Conservation (phyloP, 2,329 filamentous ascomycete genomes). For the Verticillium albo-atrum region DNA sequence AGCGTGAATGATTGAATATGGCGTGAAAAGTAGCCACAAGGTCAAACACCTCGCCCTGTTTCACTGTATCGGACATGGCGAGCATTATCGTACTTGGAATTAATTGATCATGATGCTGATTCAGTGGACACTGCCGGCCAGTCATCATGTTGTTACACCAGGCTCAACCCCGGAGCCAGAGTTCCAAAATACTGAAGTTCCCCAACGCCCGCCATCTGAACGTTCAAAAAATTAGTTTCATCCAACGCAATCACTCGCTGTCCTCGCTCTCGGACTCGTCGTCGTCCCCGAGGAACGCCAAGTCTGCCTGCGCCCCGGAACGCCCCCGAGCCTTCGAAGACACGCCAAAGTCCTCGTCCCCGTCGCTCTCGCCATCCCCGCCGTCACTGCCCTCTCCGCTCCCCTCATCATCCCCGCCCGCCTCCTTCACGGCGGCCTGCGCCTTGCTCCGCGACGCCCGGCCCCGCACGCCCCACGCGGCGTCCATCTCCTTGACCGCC, state of each 20-base stretch:
- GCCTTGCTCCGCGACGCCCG: slow-evolving; percentile 31
- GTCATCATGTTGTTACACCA: no score
- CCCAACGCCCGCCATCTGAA: background rate
- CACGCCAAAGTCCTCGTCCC: slow-evolving; percentile 26
- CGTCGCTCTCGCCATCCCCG: slow-evolving; percentile 21
- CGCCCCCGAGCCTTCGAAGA: slow-evolving; percentile 38
- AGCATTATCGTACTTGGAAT: no score
- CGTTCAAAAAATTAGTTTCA: background rate
- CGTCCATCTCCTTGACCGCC: slow-evolving; percentile 76
- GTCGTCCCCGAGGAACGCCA: slow-evolving; percentile 66
- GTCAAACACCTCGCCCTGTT: no score
- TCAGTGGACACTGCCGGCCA: no score
- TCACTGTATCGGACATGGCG: no score
- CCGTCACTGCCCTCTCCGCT: slow-evolving; percentile 18
- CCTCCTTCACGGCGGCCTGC: slow-evolving; percentile 23
- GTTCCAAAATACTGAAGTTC: no score
- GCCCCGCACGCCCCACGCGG: slow-evolving; percentile 64
- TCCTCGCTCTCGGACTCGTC: slow-evolving; percentile 40
- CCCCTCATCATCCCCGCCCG: slow-evolving; percentile 23
- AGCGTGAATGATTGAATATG: no score
- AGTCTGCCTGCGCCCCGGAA: slow-evolving; percentile 40
- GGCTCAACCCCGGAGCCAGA: no score
- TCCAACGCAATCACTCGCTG: slow-evolving; percentile 38
- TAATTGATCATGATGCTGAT: no score
- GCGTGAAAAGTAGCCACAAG: no score